Conservation (phyloP, 2,329 filamentous ascomycete species). For the Claviceps paspali region DNA sequence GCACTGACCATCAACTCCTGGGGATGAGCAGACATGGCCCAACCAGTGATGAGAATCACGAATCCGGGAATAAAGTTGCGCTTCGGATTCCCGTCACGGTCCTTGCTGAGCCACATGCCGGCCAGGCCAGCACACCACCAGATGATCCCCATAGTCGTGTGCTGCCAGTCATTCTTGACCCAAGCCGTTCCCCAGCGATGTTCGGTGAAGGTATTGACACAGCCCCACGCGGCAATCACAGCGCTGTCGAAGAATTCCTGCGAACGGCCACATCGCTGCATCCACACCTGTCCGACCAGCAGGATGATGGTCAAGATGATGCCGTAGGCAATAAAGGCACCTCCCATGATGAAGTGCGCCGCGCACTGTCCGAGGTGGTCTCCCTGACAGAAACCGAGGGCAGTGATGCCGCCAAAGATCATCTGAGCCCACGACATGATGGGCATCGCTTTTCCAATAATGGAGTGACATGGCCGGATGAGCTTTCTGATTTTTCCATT, state of each 20-base stretch:
- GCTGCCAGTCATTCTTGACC: constrained; percentile 90
- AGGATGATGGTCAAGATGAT: constrained; percentile 75
- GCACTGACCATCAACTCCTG: constrained; percentile 73
- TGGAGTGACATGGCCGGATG: constrained; percentile 58
- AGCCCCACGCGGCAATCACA: constrained; percentile 88
- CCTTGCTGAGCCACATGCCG: constrained; percentile 81
- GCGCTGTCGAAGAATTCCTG: constrained; percentile 95
- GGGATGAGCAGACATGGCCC: constrained; percentile 86
- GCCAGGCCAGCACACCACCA: constrained; percentile 94
- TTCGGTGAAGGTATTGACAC: constrained; percentile 96
- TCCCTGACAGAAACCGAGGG: constrained; percentile 79
- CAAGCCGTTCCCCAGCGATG: constrained; percentile 83
- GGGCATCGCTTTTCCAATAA: constrained; percentile 79
- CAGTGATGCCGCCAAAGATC: constrained; percentile 86
- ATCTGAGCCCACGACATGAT: constrained; percentile 84
- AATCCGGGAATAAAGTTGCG: constrained; percentile 87
- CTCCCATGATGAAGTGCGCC: constrained; percentile 98
- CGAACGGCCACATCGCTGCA: constrained; percentile 66
- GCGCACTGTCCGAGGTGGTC: constrained; percentile 87
- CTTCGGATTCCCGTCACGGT: constrained; percentile 70
- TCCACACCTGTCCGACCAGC: constrained; percentile 76
- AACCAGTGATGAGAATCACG: constrained; percentile 83
- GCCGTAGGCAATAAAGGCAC: constrained; percentile 88
- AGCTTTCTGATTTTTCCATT: constrained; percentile 61
- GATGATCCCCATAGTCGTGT: constrained; percentile 98